Evolutionary conservation across 1,139 yeast species (phyloP), one percentile per base, ranked within the genome.

Genomic region (Sugiyamaella novakii): DNA sequence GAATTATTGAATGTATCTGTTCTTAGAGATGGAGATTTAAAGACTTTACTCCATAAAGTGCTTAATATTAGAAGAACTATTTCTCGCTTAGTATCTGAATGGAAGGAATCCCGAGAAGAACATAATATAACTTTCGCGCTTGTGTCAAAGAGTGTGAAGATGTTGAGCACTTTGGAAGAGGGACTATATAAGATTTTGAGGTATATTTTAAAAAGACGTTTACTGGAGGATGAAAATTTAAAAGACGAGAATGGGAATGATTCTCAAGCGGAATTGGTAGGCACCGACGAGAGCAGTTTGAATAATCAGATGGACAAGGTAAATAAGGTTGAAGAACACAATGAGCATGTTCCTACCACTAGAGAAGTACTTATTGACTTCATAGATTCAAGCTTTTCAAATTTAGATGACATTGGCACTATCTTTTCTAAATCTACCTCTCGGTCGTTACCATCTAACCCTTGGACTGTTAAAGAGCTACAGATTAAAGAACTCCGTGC

Each of bases 391-490:
- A 22, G 8, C 6, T 18, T 22, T 10, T 31, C 15, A 12, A 27
- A 38, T 7, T 3, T 39, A n/a, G 19, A 28, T n/a, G 21, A 39
- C 5, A 21, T 39, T n/a, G 33, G 35, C 10, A 17, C 11, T 18
- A 28, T 39, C 15, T 29, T 39, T 22, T 17, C 49, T 44, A 19
- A 39, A 14, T 34, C 43, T 8, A 31, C 33, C 2, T 18, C 43
- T 18, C 17, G 11, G 21, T 15, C 17, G 12, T 31, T 43, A 17
- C 52, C 57, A 1, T 10, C 21, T 4, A 37, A 57, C 6, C 66
- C 66, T 1, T 62, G 66, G 65, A 38, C 21, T 3, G 33, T 49
- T 19, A 54, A 54, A 28, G 56, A 57, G 10, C 24, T 29, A 7
- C 48, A 52, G 8, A 50, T 60, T 11, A 51, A 49, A 14, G 49